Conservation (phyloP, 2,329 filamentous ascomycete genomes). For the Ophiosphaerella narmari region DNA sequence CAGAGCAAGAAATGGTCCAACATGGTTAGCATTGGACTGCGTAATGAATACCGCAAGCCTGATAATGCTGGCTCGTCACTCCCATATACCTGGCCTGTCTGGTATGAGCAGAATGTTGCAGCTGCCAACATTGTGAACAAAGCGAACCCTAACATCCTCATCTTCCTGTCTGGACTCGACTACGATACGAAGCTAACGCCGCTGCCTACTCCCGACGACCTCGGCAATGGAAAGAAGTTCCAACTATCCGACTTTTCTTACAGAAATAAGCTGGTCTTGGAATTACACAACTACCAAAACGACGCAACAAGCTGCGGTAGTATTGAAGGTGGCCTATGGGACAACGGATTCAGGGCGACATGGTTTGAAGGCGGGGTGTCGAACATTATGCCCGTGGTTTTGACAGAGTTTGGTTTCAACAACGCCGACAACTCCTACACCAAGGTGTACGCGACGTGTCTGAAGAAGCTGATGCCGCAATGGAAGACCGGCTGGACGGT, state of each 20-base stretch:
- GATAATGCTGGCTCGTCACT: constrained; percentile 30
- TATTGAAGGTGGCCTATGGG: constrained; percentile 54
- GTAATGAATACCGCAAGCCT: constrained; percentile 56
- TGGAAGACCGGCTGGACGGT: constrained; percentile 66
- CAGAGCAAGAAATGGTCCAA: constrained; percentile 50
- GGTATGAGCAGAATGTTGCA: constrained; percentile 58
- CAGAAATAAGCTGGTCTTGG: constrained; percentile 61
- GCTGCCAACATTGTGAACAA: constrained; percentile 57
- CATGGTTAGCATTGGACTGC: constrained; percentile 60
- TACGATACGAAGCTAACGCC: constrained; percentile 62
- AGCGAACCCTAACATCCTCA: constrained; percentile 58
- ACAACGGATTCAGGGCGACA: constrained; percentile 60
- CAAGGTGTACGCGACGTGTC: constrained; percentile 56
- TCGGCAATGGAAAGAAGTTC: constrained; percentile 57
- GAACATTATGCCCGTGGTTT: constrained; percentile 58
- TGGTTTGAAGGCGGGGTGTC: constrained; percentile 39
- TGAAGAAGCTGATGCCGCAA: constrained; percentile 57
- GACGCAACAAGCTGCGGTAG: constrained; percentile 54
- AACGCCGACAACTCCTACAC: constrained; percentile 55
- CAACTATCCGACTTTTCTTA: constrained; percentile 54
- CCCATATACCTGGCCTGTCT: constrained; percentile 62
- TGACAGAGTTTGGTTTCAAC: constrained; percentile 62
- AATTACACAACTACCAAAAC: constrained; percentile 66
- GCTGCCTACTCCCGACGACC: constrained; percentile 54
- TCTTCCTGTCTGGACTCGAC: constrained; percentile 64